Conservation (phyloP, 2,329 filamentous ascomycete species). For the Calonectria crousiana region DNA sequence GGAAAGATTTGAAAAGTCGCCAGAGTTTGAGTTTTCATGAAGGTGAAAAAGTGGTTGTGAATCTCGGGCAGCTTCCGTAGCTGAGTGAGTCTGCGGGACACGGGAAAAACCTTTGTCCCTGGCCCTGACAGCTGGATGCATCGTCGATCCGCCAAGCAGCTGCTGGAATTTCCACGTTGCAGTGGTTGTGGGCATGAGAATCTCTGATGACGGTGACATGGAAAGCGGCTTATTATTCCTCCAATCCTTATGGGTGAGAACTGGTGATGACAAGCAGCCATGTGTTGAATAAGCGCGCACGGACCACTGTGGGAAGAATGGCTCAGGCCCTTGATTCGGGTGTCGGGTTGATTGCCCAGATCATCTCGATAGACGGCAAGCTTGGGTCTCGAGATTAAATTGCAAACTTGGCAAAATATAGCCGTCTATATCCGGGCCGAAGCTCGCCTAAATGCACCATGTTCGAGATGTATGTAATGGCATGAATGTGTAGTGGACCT, state of each 20-base stretch:
- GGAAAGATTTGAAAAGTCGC: neutral
- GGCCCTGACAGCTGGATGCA: neutral
- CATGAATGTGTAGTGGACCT: neutral
- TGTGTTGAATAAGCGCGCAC: neutral
- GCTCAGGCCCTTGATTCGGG: neutral
- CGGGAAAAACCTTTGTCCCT: neutral
- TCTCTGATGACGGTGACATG: neutral
- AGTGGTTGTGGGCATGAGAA: neutral
- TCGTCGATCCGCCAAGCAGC: neutral
- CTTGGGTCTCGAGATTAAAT: neutral
- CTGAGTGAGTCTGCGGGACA: neutral
- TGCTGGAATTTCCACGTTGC: neutral
- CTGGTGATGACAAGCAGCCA: neutral
- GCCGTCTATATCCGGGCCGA: constrained; percentile 4
- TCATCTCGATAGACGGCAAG: neutral
- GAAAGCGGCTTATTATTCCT: neutral
- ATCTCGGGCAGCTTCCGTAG: neutral
- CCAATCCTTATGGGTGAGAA: neutral
- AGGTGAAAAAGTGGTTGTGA: neutral
- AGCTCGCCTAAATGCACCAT: neutral
- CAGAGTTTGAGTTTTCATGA: neutral
- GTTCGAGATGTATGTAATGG: neutral
- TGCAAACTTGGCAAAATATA: neutral
- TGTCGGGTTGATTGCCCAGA: neutral
- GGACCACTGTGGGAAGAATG: neutral